Evolutionary conservation across 192 early-diverging fungal genomes (phyloP), one percentile per base, ranked within the genome.

Genomic region (Coemansia sp.): DNA sequence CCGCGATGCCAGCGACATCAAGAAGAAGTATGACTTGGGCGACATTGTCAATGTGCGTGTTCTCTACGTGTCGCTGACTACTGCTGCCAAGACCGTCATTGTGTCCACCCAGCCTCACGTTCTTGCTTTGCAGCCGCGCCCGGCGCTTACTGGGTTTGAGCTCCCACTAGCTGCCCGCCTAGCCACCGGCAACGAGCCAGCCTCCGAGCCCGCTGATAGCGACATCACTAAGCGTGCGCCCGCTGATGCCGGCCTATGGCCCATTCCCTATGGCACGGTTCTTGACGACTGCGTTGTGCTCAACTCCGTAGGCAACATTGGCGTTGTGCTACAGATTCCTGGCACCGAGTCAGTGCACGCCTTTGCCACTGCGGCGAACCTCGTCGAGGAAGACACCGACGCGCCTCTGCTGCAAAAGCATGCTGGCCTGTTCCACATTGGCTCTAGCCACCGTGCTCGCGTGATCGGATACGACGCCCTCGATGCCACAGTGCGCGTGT

Each of bases 391-490:
- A 18, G 84, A 72, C 37, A 41, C 88, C 14, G 69, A 78, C 13
- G 69, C 70, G 47, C 81, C 93, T 12, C 52, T 83, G 14, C 83
- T 84, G 10, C 70, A 70, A 57, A 73, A 55, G 38, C 55, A 66
- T 43, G 55, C 65, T 14, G 89, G 89, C 35, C 77, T 75, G 25
- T 93, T 82, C 69, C 75, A 68, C n/a, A 35, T 90, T 2, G 95
- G 88, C 42, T 87, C 86, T 14, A 71, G 61, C 13, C 94, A 98
- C 68, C 84, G 85, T 28, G 93, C 79, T 50, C 86, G 95, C 60
- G 89, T 98, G 6, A 67, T 94, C 33, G 88, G 88, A 12, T 91
- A 90, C 69, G 91, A 93, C 43, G 83, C 88, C 47, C 86, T 90
- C 9, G 93, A 92, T 65, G 86, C 86, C 23, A 39, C 94, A 2